Base-by-base conservation (phyloP, 2,329 filamentous ascomycete species). In the Penicillium sp. region DNA sequence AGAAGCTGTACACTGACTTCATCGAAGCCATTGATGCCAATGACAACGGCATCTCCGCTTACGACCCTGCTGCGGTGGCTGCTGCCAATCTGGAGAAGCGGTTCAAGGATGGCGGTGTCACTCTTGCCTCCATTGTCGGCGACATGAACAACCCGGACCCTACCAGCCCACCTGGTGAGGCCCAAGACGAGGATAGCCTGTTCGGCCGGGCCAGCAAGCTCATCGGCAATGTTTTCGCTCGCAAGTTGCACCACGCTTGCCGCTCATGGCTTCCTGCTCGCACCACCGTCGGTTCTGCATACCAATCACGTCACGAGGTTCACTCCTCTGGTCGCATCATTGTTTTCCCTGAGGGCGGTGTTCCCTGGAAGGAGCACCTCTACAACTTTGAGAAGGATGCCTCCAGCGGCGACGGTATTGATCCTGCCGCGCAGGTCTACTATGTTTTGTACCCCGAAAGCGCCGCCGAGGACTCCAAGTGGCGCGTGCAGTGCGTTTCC, bases 21-120 rank as follows among this genome's bases (percentile, higher is more conserved):
- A 83, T 99, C 73, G 95, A 99, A 81, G 92, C 95, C 2, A 88
- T 99, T 55, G 95, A 99, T 76, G 95, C 93, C 56, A 93, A 99
- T 77, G 95, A 99, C 82, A 99, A 99, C 75, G 95, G 95, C 65
- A 89, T 99, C 71, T 88, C 87, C 26, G 84, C 82, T 57, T 96
- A 96, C 77, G 91, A 96, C 72, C 82, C 89, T 27, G 82, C 82
- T 24, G 86, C 81, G 31, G 73, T 96, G 19, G 77, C 84, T 29
- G 82, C 86, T 29, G 90, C 90, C 0, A 89, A 88, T 4, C 75
- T 97, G 43, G 80, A 90, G 75, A 95, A 93, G 81, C 87, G 88
- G 65, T 97, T 96, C 79, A 88, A 87, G 66, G 84, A 93, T 69
- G 88, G 90, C 57, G 90, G 88, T 50, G 93, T 97, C 79, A 89